Conservation (phyloP, 2,329 filamentous ascomycete species). For the Botrytis squamosa region DNA sequence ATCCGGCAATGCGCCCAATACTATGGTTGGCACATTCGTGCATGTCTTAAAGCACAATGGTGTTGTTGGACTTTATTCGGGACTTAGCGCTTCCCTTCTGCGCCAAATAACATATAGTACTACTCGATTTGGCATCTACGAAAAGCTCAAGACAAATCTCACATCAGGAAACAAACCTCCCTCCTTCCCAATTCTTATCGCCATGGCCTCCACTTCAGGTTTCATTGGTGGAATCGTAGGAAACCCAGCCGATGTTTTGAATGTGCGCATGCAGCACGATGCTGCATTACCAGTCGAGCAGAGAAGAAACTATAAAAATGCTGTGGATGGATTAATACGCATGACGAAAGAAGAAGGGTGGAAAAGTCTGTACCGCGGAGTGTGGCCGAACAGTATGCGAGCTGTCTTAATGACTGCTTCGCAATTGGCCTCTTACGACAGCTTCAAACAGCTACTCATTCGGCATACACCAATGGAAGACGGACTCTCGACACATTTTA, state of each 20-base stretch:
- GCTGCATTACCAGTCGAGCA: slow-evolving; percentile 70
- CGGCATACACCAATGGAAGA: slow-evolving; percentile 64
- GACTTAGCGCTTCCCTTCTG: slow-evolving; percentile 87
- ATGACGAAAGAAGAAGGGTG: slow-evolving; percentile 87
- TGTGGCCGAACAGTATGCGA: slow-evolving; percentile 77
- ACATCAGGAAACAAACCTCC: slow-evolving; percentile 55
- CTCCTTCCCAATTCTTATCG: slow-evolving; percentile 73
- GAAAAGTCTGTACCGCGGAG: slow-evolving; percentile 75
- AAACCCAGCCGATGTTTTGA: slow-evolving; percentile 93
- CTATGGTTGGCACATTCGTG: slow-evolving; percentile 81
- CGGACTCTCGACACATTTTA: slow-evolving; percentile 74
- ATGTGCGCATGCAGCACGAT: slow-evolving; percentile 97
- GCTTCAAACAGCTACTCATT: slow-evolving; percentile 71
- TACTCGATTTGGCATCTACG: slow-evolving; percentile 94
- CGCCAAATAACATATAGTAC: slow-evolving; percentile 96
- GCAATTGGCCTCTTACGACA: slow-evolving; percentile 82
- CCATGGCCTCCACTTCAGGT: slow-evolving; percentile 78
- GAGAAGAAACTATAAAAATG: slow-evolving; percentile 85
- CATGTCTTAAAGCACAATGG: slow-evolving; percentile 79
- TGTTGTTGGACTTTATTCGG: slow-evolving; percentile 78
- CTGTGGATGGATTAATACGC: slow-evolving; percentile 78
- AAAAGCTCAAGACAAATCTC: slow-evolving; percentile 77
- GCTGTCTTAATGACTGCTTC: slow-evolving; percentile 86
- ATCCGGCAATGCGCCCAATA: slow-evolving; percentile 68
- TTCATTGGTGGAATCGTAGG: slow-evolving; percentile 86